phyloP scores from a whole-genome alignment of 345 rosid genomes.

The Xanthoceras sorbifolium region DNA sequence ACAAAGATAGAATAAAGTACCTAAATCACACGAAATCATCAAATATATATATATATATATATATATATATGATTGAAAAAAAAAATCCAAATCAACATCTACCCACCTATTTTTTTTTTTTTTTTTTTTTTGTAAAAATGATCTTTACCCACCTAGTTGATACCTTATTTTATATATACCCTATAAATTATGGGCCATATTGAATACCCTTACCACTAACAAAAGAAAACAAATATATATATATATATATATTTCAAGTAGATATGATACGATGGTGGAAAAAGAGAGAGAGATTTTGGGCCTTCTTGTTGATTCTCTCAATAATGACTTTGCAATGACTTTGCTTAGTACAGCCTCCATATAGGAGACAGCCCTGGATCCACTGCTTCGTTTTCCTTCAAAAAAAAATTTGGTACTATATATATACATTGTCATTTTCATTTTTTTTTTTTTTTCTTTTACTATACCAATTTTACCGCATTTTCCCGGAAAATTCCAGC shows the following conservation, averaged over 20 bases:
- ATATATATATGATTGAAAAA: too few relatives aligned
- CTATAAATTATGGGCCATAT: neutral
- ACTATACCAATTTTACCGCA: slow-evolving; percentile 9
- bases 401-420: neutral
- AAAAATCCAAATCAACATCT: too few relatives aligned
- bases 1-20: neutral
- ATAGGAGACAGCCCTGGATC: slow-evolving; percentile 15
- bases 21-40: neutral
- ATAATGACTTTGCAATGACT: slow-evolving; percentile 10
- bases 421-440: slow-evolving; percentile 2
- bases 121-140: neutral
- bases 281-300: slow-evolving; percentile 4
- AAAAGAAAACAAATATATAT: neutral
- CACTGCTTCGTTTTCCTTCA: neutral
- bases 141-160: neutral
- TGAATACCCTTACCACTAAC: neutral
- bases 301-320: slow-evolving; percentile 11
- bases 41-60: too few relatives aligned
- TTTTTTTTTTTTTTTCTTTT: neutral
- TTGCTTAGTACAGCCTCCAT: slow-evolving; percentile 19
- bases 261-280: neutral
- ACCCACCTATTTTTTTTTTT: too few relatives aligned
- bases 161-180: neutral
- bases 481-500: slow-evolving; percentile 14
- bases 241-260: neutral